These are phyloP conservation scores for Carex myosuroides DNA, from an alignment of 176 grass and related monocot genomes.

Conservation along the genomic window DNA sequence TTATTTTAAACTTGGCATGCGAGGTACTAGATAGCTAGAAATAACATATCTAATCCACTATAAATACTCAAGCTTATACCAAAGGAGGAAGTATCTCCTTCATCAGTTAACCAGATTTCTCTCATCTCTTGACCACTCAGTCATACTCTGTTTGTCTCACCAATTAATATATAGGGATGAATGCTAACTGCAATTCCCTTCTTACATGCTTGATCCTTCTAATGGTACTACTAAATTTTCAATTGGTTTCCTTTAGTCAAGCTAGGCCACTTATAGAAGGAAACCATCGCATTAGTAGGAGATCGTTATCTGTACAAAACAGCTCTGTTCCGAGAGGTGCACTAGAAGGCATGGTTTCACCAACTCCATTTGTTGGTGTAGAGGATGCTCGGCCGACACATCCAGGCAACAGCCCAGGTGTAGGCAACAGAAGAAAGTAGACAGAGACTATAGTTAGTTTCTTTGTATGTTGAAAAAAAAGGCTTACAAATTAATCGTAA, in stretches of 20 bases:
- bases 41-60: not conserved
- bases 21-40: not conserved
- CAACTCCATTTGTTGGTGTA: not conserved
- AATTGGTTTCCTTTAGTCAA: not conserved
- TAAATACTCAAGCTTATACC: not conserved
- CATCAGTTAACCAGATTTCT: not conserved
- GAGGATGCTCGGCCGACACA: constrained; percentile 10
- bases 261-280: constrained; percentile 10
- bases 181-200: not conserved
- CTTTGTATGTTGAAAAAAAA: not conserved
- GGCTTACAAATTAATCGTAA: not conserved
- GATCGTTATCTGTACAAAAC: not conserved
- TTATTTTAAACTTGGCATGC: not conserved
- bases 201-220: not conserved
- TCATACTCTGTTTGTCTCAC: not conserved
- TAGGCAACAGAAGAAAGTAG: constrained; percentile 21
- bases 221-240: constrained; percentile 21
- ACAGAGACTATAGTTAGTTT: not conserved
- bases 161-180: not conserved
- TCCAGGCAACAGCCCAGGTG: constrained; percentile 16
- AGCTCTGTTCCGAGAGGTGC: not conserved
- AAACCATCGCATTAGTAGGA: not conserved
- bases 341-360: constrained; percentile 15
- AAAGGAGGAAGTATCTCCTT: not conserved
- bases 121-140: not conserved